phyloP scores from a whole-genome alignment of 306 rosid genomes.

The Fragaria vesca region DNA sequence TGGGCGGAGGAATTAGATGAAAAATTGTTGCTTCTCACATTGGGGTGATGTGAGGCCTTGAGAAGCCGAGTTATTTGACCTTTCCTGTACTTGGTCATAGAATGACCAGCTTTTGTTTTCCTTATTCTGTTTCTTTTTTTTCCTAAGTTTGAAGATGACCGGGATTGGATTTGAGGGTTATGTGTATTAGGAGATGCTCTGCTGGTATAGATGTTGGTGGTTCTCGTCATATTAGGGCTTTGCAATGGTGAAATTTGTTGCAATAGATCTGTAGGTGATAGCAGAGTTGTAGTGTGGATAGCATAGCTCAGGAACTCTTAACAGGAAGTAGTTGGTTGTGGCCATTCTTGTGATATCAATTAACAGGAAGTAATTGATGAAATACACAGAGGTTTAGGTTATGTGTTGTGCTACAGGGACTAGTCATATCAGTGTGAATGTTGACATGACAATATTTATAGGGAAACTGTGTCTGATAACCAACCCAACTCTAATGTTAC shows the following conservation, averaged over 20 bases:
- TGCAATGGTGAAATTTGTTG: neutral
- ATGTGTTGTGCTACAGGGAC: neutral
- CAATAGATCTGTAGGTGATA: neutral
- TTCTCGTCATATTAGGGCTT: neutral
- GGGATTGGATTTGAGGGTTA: neutral
- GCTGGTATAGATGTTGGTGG: neutral
- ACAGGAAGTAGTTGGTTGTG: neutral
- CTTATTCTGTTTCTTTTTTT: neutral
- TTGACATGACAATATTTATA: neutral
- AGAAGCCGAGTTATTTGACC: neutral
- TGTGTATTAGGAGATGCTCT: neutral
- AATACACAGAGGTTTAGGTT: neutral
- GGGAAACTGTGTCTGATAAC: neutral
- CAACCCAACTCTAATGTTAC: neutral
- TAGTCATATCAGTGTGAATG: neutral
- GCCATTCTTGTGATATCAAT: neutral
- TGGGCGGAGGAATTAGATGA: neutral
- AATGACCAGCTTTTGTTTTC: neutral
- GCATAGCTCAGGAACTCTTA: neutral
- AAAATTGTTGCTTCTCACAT: neutral
- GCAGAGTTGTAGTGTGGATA: neutral
- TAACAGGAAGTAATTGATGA: neutral
- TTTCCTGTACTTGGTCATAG: neutral
- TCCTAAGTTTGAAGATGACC: neutral
- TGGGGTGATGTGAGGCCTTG: neutral